Conservation (phyloP, 768 basidiomycete genomes). For the Daedaleopsis sinensis region DNA sequence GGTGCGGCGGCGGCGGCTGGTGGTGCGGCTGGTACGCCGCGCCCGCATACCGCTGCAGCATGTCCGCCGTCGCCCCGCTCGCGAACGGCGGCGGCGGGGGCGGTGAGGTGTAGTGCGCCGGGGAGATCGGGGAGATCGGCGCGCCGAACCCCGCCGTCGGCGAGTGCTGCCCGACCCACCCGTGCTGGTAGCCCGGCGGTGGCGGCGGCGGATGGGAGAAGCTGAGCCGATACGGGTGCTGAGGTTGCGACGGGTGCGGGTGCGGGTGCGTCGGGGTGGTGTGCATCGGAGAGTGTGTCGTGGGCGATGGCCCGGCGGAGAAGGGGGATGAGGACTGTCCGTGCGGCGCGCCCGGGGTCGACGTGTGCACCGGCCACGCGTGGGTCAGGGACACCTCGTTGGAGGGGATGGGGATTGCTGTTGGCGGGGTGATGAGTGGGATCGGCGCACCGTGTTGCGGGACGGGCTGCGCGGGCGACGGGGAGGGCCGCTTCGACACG, state of each 20-base stretch:
- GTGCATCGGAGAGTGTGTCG: conserved; percentile 17
- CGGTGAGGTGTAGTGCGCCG: conserved; percentile 1
- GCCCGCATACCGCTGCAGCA: conserved; percentile 12
- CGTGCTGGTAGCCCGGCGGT: conserved; percentile 2
- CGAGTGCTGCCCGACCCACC: conserved; percentile 14
- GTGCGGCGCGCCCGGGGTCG: neutral
- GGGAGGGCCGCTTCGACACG: conserved; percentile 45
- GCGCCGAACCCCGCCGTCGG: conserved; percentile 9
- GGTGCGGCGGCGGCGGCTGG: neutral
- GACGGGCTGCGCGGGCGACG: conserved; percentile 9
- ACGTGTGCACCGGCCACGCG: conserved; percentile 7
- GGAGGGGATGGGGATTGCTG: conserved; percentile 6
- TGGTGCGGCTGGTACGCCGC: neutral
- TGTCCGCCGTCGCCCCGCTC: conserved; percentile 6
- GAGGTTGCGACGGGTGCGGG: conserved; percentile 7
- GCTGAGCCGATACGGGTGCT: conserved; percentile 10
- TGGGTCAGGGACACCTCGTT: conserved; percentile 4
- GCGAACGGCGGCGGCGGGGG: conserved; percentile 5
- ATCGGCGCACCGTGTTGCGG: neutral
- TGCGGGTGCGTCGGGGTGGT: conserved; percentile 4
- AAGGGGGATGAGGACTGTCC: neutral
- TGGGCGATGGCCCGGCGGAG: neutral
- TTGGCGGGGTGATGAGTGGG: conserved; percentile 15
- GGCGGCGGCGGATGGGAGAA: conserved; percentile 20
- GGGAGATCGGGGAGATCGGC: conserved; percentile 4